phyloP scores from a whole-genome alignment of 805 yeast genomes.

The Candida alai region DNA sequence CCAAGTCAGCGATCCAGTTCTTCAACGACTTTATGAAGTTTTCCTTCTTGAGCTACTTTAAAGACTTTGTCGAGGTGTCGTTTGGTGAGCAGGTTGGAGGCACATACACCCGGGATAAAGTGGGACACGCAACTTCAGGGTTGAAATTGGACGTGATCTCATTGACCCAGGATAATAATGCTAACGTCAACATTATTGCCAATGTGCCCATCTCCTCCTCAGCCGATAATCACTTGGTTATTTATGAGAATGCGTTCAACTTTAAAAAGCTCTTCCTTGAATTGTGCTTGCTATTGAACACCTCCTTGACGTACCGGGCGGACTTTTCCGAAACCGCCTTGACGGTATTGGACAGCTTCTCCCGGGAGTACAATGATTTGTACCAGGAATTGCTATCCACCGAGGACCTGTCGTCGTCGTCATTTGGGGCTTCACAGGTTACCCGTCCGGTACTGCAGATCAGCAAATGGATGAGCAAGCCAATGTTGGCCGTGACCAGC shows the following conservation, averaged over 20 bases:
- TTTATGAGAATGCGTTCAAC: slow-evolving; percentile 42
- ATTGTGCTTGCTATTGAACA: slow-evolving; percentile 52
- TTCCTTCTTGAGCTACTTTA: slow-evolving; percentile 62
- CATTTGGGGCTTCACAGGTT: slow-evolving; percentile 3
- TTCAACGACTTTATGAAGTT: slow-evolving; percentile 61
- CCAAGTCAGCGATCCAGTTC: slow-evolving; percentile 35
- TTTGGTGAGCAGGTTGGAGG: slow-evolving; percentile 43
- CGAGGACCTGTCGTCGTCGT: slow-evolving; percentile 14
- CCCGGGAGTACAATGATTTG: slow-evolving; percentile 29
- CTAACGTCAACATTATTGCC: not conserved
- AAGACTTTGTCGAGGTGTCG: slow-evolving; percentile 48
- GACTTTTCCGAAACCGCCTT: slow-evolving; percentile 49
- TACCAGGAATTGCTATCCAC: slow-evolving; percentile 34
- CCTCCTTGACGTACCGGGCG: slow-evolving; percentile 54
- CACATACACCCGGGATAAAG: slow-evolving; percentile 5
- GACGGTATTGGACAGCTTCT: slow-evolving; percentile 32
- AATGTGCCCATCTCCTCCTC: slow-evolving; percentile 4
- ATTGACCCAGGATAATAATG: slow-evolving; percentile 21
- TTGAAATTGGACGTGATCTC: slow-evolving; percentile 28
- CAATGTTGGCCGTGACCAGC: slow-evolving; percentile 24
- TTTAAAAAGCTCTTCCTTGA: slow-evolving; percentile 46
- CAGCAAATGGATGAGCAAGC: slow-evolving; percentile 30
- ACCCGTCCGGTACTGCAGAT: slow-evolving; percentile 24
- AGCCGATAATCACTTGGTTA: slow-evolving; percentile 7
- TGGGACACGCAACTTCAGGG: slow-evolving; percentile 7